A percentile compares a stretch with the other conserved stretches of the same genome.
These are phyloP conservation scores for Fonsecaea monophora DNA, from an alignment of 2,329 filamentous ascomycete species.

Conservation along the genomic window DNA sequence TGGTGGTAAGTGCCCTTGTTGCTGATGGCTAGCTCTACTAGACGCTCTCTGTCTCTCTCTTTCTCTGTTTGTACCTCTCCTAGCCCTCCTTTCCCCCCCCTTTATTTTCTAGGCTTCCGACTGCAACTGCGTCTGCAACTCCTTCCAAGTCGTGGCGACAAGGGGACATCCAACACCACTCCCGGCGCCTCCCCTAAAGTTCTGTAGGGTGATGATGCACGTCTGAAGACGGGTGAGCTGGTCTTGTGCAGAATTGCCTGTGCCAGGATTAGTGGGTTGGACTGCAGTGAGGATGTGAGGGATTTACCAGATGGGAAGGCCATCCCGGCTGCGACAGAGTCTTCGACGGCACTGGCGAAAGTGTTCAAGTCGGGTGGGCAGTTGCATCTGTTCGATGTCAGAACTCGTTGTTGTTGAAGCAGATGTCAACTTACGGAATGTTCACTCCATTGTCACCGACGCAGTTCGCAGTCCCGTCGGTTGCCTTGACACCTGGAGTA, in stretches of 20 bases:
- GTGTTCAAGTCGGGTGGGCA: conserved; percentile 33
- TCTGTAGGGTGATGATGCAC: conserved; percentile 35
- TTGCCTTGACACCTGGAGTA: conserved; percentile 30
- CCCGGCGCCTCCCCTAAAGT: conserved; percentile 34
- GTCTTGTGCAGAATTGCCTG: conserved; percentile 31
- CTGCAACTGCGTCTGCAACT: conserved; percentile 29
- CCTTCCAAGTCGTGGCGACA: conserved; percentile 35
- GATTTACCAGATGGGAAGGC: conserved; percentile 28
- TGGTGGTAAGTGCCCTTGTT: not conserved
- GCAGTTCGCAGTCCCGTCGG: conserved; percentile 36
- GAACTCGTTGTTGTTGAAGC: not conserved
- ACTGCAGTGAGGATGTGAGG: not conserved
- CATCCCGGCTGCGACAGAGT: conserved; percentile 24
- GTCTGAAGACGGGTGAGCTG: conserved; percentile 36
- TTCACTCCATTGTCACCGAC: conserved; percentile 26
- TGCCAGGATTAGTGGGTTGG: not conserved
- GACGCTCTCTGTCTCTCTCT: not conserved
- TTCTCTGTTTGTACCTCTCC: not conserved
- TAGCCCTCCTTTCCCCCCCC: not conserved
- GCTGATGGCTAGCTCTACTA: not conserved
- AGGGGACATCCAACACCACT: conserved; percentile 36
- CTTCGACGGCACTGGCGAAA: conserved; percentile 26
- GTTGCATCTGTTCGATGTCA: conserved; percentile 31
- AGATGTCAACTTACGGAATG: conserved; percentile 30
- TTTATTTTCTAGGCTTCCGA: conserved; percentile 31